Base-by-base conservation (phyloP, 352 stramenopile genomes). In the Phytophthora ramorum region DNA sequence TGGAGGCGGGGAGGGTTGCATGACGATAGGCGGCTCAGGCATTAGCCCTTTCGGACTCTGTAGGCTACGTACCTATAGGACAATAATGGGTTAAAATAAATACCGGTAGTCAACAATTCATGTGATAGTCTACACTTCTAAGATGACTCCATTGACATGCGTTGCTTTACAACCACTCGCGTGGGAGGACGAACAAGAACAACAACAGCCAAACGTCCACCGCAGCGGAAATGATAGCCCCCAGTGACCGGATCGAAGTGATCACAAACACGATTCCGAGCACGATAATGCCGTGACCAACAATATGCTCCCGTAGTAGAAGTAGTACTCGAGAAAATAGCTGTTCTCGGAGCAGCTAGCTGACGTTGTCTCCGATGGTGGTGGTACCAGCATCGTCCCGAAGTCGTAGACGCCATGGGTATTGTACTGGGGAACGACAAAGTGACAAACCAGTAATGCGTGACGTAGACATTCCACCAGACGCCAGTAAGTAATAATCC, bases 391-490 rank as follows among this genome's bases (percentile, higher is more conserved):
- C 28, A 65, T 44, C 7, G 51, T 66, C 13, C 53, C 60, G 1
- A 71, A 19, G 9, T 50, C 7, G 24, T 76, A 75, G 17, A 26
- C 30, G 16, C 67, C 63, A n/a, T 65, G 71, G 7, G 75, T 65
- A 37, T 72, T 72, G 16, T 72, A 72, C 51, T 72, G 64, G 8
- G 58, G 64, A 2, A 72, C 58, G n/a, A 75, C 62, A 32, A 78
- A 78, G 19, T 69, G 55, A 14, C 71, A 78, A 12, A 75, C 51
- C 70, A 68, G 40, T 75, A 78, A 38, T 75, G 66, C 38, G 66
- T 69, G 3, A 63, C 19, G 1, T 17, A 35, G 22, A 75, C 58
- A 20, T 72, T 72, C 71, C 62, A 69, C 64, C 67, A 78, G 1
- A 58, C 63, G 14, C 58, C 58, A 13, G 69, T 64, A 54, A 76